These are phyloP conservation scores for Neoarthrinium moseri DNA, from an alignment of 2,329 filamentous ascomycete genomes.

Conservation along the genomic window DNA sequence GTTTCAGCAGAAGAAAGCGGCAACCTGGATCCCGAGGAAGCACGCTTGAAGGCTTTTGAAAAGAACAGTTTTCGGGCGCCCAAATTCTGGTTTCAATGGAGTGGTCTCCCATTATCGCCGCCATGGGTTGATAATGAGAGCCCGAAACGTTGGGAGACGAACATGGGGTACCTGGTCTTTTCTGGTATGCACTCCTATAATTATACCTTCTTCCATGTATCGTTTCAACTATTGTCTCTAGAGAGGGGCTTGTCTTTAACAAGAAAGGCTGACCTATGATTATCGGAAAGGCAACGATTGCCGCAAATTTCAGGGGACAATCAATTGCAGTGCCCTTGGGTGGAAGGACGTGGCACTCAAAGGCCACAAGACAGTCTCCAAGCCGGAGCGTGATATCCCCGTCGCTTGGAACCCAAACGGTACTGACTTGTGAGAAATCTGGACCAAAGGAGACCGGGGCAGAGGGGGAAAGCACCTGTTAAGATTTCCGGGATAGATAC, in stretches of 20 bases:
- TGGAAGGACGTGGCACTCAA: conserved; percentile 19
- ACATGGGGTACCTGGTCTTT: conserved; percentile 22
- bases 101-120: conserved; percentile 4
- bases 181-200: no score
- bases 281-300: no score
- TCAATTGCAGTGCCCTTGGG: conserved; percentile 17
- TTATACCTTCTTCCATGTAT: no score
- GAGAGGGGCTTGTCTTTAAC: no score
- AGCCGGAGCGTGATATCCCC: conserved; percentile 10
- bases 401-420: background rate
- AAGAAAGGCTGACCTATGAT: no score
- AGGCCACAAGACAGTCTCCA: conserved; percentile 18
- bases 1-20: conserved; percentile 6
- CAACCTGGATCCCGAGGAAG: conserved; percentile 6
- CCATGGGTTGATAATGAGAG: background rate
- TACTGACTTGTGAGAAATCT: background rate
- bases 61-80: conserved; percentile 22
- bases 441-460: no score
- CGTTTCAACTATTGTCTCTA: no score
- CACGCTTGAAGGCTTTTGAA: conserved; percentile 17
- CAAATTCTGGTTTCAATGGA: conserved; percentile 23
- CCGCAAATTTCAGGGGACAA: conserved; percentile 20
- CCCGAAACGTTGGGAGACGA: conserved; percentile 7
- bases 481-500: no score
- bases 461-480: no score